These are phyloP conservation scores for Candida boleticola DNA, from an alignment of 805 yeast species.

Conservation along the genomic window DNA sequence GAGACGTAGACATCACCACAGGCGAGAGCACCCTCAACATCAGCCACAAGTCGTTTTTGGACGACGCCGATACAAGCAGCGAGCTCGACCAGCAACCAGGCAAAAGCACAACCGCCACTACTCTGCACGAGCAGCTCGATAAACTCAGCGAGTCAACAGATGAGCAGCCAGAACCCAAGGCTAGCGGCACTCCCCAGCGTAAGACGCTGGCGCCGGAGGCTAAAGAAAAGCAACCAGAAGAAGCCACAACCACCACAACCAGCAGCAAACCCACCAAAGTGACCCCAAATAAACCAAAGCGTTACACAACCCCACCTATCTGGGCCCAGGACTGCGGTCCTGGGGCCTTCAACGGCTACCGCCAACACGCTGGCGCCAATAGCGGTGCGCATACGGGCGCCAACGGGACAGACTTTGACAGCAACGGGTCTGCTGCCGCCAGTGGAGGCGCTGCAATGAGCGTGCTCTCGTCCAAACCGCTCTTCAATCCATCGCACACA, in stretches of 20 bases:
- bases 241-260: conserved; percentile 4
- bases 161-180: background rate
- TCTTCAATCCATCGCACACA: conserved; percentile 30
- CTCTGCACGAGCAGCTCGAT: background rate
- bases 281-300: conserved; percentile 48
- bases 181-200: background rate
- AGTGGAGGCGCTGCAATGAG: background rate
- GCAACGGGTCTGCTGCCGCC: no score
- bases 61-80: conserved; percentile 1
- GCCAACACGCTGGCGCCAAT: conserved; percentile 1
- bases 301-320: conserved; percentile 65
- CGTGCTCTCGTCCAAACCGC: conserved; percentile 21
- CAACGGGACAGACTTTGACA: background rate
- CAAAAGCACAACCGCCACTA: no score
- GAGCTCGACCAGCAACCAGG: no score
- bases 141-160: background rate
- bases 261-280: conserved; percentile 4
- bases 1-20: conserved; percentile 37
- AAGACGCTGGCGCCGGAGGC: no score
- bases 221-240: background rate
- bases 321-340: conserved; percentile 84
- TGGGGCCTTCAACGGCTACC: background rate
- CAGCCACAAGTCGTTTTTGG: conserved; percentile 19
- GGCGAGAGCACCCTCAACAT: conserved; percentile 37
- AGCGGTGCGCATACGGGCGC: background rate